These are phyloP conservation scores for Furcasterigmium furcatum DNA, from an alignment of 2,329 filamentous ascomycete species.

Conservation along the genomic window DNA sequence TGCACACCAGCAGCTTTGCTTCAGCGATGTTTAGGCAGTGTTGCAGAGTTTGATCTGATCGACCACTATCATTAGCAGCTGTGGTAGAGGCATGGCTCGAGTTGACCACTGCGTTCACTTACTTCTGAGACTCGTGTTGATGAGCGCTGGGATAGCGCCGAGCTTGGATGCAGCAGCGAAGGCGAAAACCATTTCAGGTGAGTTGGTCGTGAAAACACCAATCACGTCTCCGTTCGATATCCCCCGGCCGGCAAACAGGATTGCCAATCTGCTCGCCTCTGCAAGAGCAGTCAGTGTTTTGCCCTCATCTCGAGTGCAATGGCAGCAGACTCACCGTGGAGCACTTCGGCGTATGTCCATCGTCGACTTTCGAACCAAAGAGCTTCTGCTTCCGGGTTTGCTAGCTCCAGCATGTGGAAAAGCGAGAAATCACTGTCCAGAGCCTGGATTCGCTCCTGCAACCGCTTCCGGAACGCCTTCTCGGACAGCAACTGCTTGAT, in stretches of 20 bases:
- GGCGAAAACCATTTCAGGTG: constrained; percentile 1
- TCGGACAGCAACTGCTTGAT: constrained; percentile 1
- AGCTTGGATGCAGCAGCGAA: not conserved
- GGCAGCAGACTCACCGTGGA: not conserved
- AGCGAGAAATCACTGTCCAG: not conserved
- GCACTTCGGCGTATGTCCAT: constrained; percentile 1
- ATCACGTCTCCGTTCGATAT: constrained; percentile 1
- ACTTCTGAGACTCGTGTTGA: constrained; percentile 1
- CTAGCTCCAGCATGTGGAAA: constrained; percentile 1
- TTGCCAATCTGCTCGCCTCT: constrained; percentile 1
- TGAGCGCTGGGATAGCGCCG: not conserved
- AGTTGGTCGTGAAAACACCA: not conserved
- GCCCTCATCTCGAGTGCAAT: not conserved
- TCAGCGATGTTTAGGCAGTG: constrained; percentile 2
- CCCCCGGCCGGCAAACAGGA: not conserved
- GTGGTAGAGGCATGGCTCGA: no score
- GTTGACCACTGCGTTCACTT: not conserved
- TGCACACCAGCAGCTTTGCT: constrained; percentile 1
- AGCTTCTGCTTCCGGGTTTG: not conserved
- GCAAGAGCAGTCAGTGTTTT: not conserved
- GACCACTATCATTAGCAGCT: no score
- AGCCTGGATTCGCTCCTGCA: not conserved
- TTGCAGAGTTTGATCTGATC: constrained; percentile 1
- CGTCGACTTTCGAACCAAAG: not conserved
- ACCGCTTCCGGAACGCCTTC: constrained; percentile 1